Evolutionary conservation across 1,284 basidiomycete genomes (phyloP).

Genomic region (Cutaneotrichosporon sp.): DNA sequence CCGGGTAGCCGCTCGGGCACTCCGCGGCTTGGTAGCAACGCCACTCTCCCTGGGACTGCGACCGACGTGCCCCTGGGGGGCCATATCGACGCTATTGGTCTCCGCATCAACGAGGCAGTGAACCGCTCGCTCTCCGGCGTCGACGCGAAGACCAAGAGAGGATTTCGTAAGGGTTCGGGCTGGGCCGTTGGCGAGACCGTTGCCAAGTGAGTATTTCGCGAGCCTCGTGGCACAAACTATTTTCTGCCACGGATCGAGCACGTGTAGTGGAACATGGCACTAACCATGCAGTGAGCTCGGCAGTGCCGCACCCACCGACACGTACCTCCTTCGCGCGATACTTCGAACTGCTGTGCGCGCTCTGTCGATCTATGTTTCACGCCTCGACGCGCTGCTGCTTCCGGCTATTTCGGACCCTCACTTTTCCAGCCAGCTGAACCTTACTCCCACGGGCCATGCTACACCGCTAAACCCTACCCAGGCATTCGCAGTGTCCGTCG

Average conservation of each 20-base stretch:
- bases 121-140: slow-evolving; percentile 46
- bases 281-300: slow-evolving; percentile 33
- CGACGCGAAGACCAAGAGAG: slow-evolving; percentile 46
- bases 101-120: slow-evolving; percentile 47
- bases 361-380: slow-evolving; percentile 46
- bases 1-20: slow-evolving; percentile 16
- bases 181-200: slow-evolving; percentile 44
- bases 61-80: slow-evolving; percentile 15
- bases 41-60: slow-evolving; percentile 4
- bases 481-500: slow-evolving; percentile 44
- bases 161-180: slow-evolving; percentile 44
- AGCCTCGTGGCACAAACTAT: background rate
- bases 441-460: slow-evolving; percentile 21
- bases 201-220: slow-evolving; percentile 37
- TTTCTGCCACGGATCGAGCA: background rate
- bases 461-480: slow-evolving; percentile 46
- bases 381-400: slow-evolving; percentile 48
- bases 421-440: slow-evolving; percentile 38
- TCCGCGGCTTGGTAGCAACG: background rate
- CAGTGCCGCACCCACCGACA: slow-evolving; percentile 34
- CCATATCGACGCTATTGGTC: slow-evolving; percentile 47
- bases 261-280: background rate
- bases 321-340: slow-evolving; percentile 48
- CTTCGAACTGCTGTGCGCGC: slow-evolving; percentile 45
- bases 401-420: slow-evolving; percentile 45